Conservation (phyloP, 371 early-diverging fungal genomes). For the Phascolomyces articulosus region DNA sequence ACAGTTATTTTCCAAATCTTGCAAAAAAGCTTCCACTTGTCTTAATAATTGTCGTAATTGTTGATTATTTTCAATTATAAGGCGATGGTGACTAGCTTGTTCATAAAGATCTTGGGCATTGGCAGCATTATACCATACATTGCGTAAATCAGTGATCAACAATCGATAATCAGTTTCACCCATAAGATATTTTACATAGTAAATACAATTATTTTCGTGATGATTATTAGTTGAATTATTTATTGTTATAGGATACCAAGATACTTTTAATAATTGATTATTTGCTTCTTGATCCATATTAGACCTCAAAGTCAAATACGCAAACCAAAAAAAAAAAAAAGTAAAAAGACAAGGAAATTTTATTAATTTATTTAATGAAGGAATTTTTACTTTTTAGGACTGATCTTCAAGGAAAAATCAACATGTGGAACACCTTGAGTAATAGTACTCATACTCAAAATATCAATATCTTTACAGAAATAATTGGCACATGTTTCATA, state of each 20-base stretch:
- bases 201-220: not conserved
- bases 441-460: constrained; percentile 91
- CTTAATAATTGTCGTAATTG: constrained; percentile 11
- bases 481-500: constrained; percentile 82
- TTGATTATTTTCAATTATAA: constrained; percentile 11
- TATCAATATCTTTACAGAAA: constrained; percentile 88
- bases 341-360: not conserved
- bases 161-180: constrained; percentile 15
- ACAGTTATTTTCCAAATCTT: constrained; percentile 1
- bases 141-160: constrained; percentile 20
- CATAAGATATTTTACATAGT: constrained; percentile 19
- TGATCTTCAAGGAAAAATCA: constrained; percentile 94
- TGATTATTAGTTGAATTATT: not conserved
- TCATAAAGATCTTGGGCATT: constrained; percentile 4
- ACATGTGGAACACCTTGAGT: constrained; percentile 95
- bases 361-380: no score
- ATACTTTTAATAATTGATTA: constrained; percentile 1
- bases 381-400: constrained; percentile 12
- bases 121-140: constrained; percentile 21
- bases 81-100: constrained; percentile 6
- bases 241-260: constrained; percentile 5
- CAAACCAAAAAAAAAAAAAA: not conserved
- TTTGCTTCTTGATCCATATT: constrained; percentile 3
- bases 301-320: not conserved
- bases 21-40: not conserved